These are phyloP conservation scores for Trichoderma koningii DNA, from an alignment of 2,329 filamentous ascomycete species.

Conservation along the genomic window DNA sequence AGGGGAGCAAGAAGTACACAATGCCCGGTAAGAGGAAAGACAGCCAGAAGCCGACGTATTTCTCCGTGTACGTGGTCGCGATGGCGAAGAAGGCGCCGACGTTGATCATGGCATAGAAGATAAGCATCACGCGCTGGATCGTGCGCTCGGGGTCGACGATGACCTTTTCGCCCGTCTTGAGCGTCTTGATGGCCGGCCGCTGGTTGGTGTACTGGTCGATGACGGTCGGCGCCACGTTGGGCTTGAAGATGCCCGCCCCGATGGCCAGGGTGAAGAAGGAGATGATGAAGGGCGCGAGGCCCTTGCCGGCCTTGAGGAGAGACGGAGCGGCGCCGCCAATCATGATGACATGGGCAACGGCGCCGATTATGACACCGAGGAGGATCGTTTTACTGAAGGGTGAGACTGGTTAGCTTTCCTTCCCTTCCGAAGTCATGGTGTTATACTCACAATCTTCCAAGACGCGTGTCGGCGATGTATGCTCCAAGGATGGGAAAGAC, in stretches of 20 bases:
- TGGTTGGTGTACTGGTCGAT: slow-evolving; percentile 26
- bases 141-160: slow-evolving; percentile 27
- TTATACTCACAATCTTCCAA: slow-evolving; percentile 27
- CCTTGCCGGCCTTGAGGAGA: slow-evolving; percentile 25
- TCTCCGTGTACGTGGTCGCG: slow-evolving; percentile 26
- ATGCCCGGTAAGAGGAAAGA: slow-evolving; percentile 27
- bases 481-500: slow-evolving; percentile 27
- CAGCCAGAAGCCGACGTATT: slow-evolving; percentile 28
- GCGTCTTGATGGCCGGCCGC: slow-evolving; percentile 25
- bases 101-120: slow-evolving; percentile 28
- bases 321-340: slow-evolving; percentile 26
- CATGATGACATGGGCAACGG: slow-evolving; percentile 27
- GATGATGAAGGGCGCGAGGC: slow-evolving; percentile 25
- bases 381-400: slow-evolving; percentile 24
- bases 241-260: slow-evolving; percentile 28
- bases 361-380: slow-evolving; percentile 24
- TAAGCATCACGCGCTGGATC: slow-evolving; percentile 23
- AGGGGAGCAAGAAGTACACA: slow-evolving; percentile 24
- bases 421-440: neutral
- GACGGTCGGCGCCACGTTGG: slow-evolving; percentile 25
- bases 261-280: slow-evolving; percentile 26
- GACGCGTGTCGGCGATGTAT: slow-evolving; percentile 24
- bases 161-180: slow-evolving; percentile 27
- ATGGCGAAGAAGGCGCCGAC: slow-evolving; percentile 27
- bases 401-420: neutral